These are phyloP conservation scores for Hypoxylon fuscum DNA, from an alignment of 495 filamentous ascomycete species.

Conservation along the genomic window DNA sequence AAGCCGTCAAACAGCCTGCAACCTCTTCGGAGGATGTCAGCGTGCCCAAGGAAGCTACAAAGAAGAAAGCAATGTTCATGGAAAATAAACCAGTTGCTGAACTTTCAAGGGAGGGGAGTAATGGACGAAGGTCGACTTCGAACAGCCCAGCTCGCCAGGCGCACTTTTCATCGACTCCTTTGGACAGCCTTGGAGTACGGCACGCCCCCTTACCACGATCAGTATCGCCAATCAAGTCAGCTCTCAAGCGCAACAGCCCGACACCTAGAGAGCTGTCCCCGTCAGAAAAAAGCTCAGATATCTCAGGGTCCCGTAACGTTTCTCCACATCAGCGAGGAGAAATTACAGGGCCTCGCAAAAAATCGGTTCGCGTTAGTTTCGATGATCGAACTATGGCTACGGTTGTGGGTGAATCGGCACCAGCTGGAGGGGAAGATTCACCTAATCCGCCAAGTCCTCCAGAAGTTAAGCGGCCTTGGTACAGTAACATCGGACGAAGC, in stretches of 20 bases:
- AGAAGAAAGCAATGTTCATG: constrained; percentile 17
- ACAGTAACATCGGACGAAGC: constrained; percentile 61
- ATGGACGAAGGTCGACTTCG: constrained; percentile 44
- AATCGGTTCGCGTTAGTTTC: constrained; percentile 83
- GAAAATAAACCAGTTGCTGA: constrained; percentile 38
- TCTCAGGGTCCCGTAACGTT: constrained; percentile 38
- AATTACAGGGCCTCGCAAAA: constrained; percentile 65
- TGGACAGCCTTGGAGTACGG: constrained; percentile 63
- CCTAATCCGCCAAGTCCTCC: constrained; percentile 60
- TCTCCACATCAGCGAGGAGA: constrained; percentile 60
- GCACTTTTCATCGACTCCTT: constrained; percentile 68
- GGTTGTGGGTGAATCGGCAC: constrained; percentile 67
- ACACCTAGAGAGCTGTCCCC: constrained; percentile 55
- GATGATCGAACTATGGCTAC: constrained; percentile 69
- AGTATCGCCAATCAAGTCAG: constrained; percentile 85
- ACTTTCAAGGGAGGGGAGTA: constrained; percentile 24
- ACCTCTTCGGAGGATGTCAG: too few species aligned
- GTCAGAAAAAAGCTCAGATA: constrained; percentile 54
- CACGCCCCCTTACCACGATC: constrained; percentile 84
- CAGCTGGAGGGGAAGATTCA: constrained; percentile 61
- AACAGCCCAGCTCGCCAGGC: constrained; percentile 65
- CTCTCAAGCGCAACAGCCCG: constrained; percentile 73
- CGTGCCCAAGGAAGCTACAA: not conserved
- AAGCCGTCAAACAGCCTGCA: not conserved
- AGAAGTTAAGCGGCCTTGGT: constrained; percentile 61